phyloP scores from a whole-genome alignment of 2,329 filamentous ascomycete species.

The Arthrobotrys pseudoclavata region DNA sequence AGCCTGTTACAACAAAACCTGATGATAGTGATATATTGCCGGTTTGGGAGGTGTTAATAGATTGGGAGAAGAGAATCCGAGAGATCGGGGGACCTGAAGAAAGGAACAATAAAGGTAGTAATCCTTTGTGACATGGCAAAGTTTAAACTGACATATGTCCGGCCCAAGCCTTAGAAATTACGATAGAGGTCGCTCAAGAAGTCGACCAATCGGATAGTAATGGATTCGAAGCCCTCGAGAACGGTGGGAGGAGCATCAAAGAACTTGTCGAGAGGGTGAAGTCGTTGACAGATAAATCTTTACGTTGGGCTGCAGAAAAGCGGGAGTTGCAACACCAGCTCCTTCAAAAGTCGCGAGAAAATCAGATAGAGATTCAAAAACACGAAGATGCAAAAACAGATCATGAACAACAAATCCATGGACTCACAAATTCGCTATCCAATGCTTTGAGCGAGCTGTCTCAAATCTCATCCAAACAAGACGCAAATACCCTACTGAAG shows the following conservation, averaged over 20 bases:
- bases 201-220: background rate
- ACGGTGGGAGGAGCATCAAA: background rate
- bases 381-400: constrained; percentile 37
- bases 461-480: constrained; percentile 51
- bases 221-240: background rate
- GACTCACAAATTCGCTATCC: constrained; percentile 48
- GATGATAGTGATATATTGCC: background rate
- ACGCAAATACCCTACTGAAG: constrained; percentile 26
- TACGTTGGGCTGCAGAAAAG: constrained; percentile 27
- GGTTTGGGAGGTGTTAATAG: constrained; percentile 3
- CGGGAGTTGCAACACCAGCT: constrained; percentile 20
- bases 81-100: background rate
- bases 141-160: constrained; percentile 64
- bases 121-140: too few relatives aligned
- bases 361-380: constrained; percentile 34
- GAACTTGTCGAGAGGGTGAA: constrained; percentile 21
- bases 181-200: background rate
- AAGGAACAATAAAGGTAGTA: constrained; percentile 50
- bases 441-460: constrained; percentile 54
- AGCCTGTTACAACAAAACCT: background rate
- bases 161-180: background rate
- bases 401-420: constrained; percentile 51
- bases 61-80: constrained; percentile 58
- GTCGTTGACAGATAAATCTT: constrained; percentile 17
- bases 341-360: constrained; percentile 25